phyloP scores from a whole-genome alignment of 345 rosid genomes.

The Tarenaya hassleriana region DNA sequence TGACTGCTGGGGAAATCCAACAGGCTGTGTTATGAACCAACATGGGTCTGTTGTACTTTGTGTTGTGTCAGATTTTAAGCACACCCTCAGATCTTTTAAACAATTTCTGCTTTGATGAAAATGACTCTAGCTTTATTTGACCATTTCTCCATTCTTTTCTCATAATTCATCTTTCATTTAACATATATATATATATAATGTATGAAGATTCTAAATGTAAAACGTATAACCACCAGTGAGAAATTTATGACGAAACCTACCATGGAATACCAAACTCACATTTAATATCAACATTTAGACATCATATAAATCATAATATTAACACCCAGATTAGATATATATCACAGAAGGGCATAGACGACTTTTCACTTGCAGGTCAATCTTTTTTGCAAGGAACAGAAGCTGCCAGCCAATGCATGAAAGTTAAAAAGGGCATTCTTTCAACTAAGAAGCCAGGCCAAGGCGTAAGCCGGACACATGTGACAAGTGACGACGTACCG shows the following conservation, averaged over 20 bases:
- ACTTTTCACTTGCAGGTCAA: conserved; percentile 9
- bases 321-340: too few relatives aligned
- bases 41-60: conserved; percentile 28
- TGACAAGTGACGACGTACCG: conserved; percentile 2
- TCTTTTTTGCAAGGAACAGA: conserved; percentile 16
- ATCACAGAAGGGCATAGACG: conserved; percentile 17
- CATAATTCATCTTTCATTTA: too few relatives aligned
- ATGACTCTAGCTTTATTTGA: conserved; percentile 30
- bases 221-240: too few relatives aligned
- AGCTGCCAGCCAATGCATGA: conserved; percentile 12
- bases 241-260: too few relatives aligned
- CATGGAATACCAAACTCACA: too few relatives aligned
- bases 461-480: too few relatives aligned
- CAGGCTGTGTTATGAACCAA: neutral
- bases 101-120: conserved; percentile 33
- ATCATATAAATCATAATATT: conserved; percentile 6
- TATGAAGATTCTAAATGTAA: too few relatives aligned
- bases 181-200: too few relatives aligned
- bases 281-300: too few relatives aligned
- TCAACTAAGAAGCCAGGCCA: too few relatives aligned
- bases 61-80: conserved; percentile 31
- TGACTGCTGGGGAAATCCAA: neutral
- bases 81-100: conserved; percentile 24
- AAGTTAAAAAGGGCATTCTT: too few relatives aligned
- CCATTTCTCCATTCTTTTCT: conserved; percentile 21